Evolutionary conservation across 352 stramenopile genomes (phyloP), one percentile per base, ranked within the genome.

Genomic region (Phytopythium litorale): DNA sequence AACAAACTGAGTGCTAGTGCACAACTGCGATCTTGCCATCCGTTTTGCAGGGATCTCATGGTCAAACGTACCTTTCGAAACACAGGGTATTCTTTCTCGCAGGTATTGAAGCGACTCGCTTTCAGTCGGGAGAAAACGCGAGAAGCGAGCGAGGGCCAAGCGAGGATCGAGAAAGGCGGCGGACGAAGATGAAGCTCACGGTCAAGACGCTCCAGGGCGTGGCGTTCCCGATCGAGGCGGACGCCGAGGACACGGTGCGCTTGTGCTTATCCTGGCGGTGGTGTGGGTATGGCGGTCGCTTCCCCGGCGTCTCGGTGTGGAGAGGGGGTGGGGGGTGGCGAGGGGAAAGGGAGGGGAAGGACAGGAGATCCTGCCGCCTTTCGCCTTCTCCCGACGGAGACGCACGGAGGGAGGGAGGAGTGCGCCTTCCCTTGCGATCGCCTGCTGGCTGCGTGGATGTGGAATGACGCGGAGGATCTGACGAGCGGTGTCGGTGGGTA

Each of bases 201-300:
- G 82, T 93, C 49, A 95, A 95, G 79, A 95, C 86, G 54, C 72
- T 93, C 25, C 84, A 93, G 68, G 86, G 86, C 68, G 81, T 91
- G n/a, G 79, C 82, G 48, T 92, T 93, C 73, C 65, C 81, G 8
- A 70, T 93, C 51, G 81, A 93, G 30, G 79, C 81, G 37, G 84
- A 93, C 64, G 66, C 77, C 32, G 82, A 81, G 21, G 82, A 95
- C 58, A 79, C 84, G 63, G 86, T 94, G 65, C 52, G 70, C 19
- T 19, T 4, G n/a, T 30, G 15, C 19, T 35, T 5, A 30, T 59
- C 15, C 53, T 63, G 16, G 56, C 30, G 30, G 38, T 13, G 55
- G 15, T 3, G 30, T n/a, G 49, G 35, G 35, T 12, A 9, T 2
- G 35, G 35, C 58, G 38, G 28, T 37, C 7, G 57, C 35, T 45